These are phyloP conservation scores for Camptophora hylomeconis DNA, from an alignment of 2,329 filamentous ascomycete genomes.

Conservation along the genomic window DNA sequence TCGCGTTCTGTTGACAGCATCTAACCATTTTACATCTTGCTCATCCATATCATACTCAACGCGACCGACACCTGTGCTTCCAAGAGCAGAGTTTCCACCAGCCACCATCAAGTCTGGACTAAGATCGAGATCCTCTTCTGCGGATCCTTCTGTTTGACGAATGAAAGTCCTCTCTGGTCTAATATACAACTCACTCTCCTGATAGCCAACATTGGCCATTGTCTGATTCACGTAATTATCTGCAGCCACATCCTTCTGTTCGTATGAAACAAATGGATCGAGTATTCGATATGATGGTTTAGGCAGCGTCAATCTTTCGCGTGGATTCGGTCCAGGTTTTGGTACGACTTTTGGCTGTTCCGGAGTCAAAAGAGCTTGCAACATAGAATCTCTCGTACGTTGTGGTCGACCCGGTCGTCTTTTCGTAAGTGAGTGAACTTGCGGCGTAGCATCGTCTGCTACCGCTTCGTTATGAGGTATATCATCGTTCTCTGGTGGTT, in stretches of 20 bases:
- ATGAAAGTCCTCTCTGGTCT: slow-evolving; percentile 62
- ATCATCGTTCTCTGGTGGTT: slow-evolving; percentile 17
- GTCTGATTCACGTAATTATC: slow-evolving; percentile 88
- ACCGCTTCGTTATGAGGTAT: slow-evolving; percentile 1
- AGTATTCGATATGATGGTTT: slow-evolving; percentile 35
- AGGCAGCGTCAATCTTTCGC: slow-evolving; percentile 35
- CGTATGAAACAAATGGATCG: slow-evolving; percentile 39
- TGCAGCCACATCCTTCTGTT: slow-evolving; percentile 73
- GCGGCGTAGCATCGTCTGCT: slow-evolving; percentile 42
- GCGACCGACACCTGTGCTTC: slow-evolving; percentile 50
- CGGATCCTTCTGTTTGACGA: slow-evolving; percentile 46
- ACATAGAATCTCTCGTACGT: slow-evolving; percentile 48
- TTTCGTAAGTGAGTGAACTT: slow-evolving; percentile 60
- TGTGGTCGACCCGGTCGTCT: slow-evolving; percentile 52
- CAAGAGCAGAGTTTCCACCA: slow-evolving; percentile 41
- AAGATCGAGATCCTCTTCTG: slow-evolving; percentile 51
- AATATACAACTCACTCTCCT: slow-evolving; percentile 82
- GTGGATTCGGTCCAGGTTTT: slow-evolving; percentile 36
- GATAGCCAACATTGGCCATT: slow-evolving; percentile 92
- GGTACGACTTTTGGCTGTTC: slow-evolving; percentile 40
- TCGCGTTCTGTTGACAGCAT: slow-evolving; percentile 66
- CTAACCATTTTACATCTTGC: slow-evolving; percentile 93
- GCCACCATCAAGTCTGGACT: slow-evolving; percentile 43
- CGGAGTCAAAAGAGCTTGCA: slow-evolving; percentile 46
- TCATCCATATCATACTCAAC: slow-evolving; percentile 99